Base-by-base conservation (phyloP, 108 stramenopile species). In the Nitzschia sp. region DNA sequence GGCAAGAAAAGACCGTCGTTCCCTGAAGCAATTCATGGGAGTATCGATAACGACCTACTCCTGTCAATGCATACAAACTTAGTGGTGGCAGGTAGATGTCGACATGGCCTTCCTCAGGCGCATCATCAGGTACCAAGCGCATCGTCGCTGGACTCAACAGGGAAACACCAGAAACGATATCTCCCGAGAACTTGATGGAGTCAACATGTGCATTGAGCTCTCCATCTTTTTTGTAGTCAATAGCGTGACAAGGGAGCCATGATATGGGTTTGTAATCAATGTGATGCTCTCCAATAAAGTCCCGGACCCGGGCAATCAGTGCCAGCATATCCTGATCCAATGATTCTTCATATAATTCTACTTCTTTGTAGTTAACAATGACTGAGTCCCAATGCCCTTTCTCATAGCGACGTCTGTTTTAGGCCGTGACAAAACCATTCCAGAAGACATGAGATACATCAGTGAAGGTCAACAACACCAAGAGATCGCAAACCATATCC, bases 361-460 rank as follows among this genome's bases (percentile, higher is more conserved):
- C 70, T 79, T 96, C 95, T 76, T 88, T 83, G 76, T 92, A 96
- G 24, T 67, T 52, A 10, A 67, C 64, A 67, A 96, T 96, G 29
- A 92, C 95, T 34, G 90, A 80, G 75, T 96, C 95, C 95, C 95
- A 96, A 57, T 96, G 95, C 5, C 90, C 91, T 46, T 76, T 65
- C 65, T 92, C 85, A 53, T 85, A 84, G 3, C 84, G 73, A 8
- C 70, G 69, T 24, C 81, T 77, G 34, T 22, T 34, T 34, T 34
- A 3, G 1, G 29, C 5, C 29, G 29, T 34, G 3, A 34, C 29
- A 34, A 34, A 34, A 34, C 5, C 29, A 34, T 34, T 34, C 29
- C 29, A 34, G 29, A 34, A 34, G n/a, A 34, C 29, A 34, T 34
- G 29, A 34, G 29, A 34, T 34, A 34, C 29, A 34, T 34, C 29